Percentiles rank a stretch among this genome's conserved stretches.
These are phyloP conservation scores for Gnaphalium uliginosum DNA, from an alignment of 129 eudicot genomes.

Conservation along the genomic window DNA sequence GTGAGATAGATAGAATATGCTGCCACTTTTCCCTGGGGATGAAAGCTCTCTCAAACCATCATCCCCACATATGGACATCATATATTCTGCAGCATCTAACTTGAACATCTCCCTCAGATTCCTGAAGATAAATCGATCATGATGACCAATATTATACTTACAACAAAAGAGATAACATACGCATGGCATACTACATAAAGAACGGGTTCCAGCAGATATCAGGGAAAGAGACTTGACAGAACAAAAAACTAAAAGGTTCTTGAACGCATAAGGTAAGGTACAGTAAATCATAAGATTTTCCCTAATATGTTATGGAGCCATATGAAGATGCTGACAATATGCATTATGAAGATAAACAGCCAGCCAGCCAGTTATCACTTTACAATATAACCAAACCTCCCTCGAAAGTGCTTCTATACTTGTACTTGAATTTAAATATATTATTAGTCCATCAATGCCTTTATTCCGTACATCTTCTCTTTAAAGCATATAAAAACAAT, in stretches of 20 bases:
- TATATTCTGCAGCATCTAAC: conserved; percentile 97
- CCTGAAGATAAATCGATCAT: conserved; percentile 46
- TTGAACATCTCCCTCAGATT: conserved; percentile 96
- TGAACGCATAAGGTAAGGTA: not conserved
- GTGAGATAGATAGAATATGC: conserved; percentile 85
- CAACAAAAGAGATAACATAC: conserved; percentile 9
- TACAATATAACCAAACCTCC: not conserved
- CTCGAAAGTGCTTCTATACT: not conserved
- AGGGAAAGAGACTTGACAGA: not conserved
- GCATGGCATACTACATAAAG: not conserved
- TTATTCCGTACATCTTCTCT: too few relatives aligned
- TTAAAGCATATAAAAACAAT: too few relatives aligned
- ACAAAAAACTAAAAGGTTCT: conserved; percentile 5
- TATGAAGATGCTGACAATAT: conserved; percentile 25
- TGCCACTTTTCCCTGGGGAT: conserved; percentile 98
- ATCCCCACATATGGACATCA: conserved; percentile 99
- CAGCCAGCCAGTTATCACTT: not conserved
- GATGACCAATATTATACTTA: conserved; percentile 22
- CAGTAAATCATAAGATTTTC: conserved; percentile 3
- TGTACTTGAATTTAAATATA: too few relatives aligned
- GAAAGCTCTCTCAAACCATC: conserved; percentile 94
- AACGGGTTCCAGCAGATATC: conserved; percentile 8
- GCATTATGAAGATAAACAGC: not conserved
- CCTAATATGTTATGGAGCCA: conserved; percentile 17
- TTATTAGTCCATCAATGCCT: too few relatives aligned